A percentile compares a stretch with the other conserved stretches of the same genome.
These are phyloP conservation scores for Globisporangium irregulare DNA, from an alignment of 352 stramenopile genomes.

Conservation along the genomic window DNA sequence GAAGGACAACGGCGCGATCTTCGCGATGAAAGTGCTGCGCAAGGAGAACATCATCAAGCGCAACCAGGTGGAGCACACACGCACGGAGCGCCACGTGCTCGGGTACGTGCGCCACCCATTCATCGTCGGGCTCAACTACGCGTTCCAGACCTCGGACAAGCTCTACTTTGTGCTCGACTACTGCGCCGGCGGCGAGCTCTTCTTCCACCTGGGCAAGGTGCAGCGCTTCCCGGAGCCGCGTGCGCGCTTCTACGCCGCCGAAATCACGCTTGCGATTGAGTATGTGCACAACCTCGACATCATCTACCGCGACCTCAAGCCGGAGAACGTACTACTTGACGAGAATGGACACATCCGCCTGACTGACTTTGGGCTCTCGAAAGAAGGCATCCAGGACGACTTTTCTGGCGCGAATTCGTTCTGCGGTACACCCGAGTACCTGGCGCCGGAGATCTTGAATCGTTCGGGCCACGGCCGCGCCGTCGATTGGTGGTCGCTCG, in stretches of 20 bases:
- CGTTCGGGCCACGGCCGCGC: constrained; percentile 94
- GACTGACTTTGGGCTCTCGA: constrained; percentile 97
- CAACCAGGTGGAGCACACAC: constrained; percentile 85
- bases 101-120: constrained; percentile 97
- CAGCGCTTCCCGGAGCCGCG: constrained; percentile 93
- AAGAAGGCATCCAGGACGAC: constrained; percentile 87
- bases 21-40: constrained; percentile 98
- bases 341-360: constrained; percentile 88
- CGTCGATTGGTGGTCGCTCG: constrained; percentile 98
- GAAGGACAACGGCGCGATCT: constrained; percentile 92
- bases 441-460: constrained; percentile 99
- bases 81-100: constrained; percentile 84
- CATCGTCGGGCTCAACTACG: constrained; percentile 94
- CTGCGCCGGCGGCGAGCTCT: constrained; percentile 95
- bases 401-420: constrained; percentile 96
- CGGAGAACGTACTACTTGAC: constrained; percentile 68
- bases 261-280: constrained; percentile 97
- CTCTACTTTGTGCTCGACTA: constrained; percentile 99
- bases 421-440: constrained; percentile 97
- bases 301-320: constrained; percentile 87
- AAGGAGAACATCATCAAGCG: constrained; percentile 99
- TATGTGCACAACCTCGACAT: constrained; percentile 94
- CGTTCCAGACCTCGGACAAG: constrained; percentile 96
- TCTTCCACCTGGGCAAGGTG: constrained; percentile 91
- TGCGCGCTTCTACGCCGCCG: constrained; percentile 96